Base-by-base conservation (phyloP, 2,329 filamentous ascomycete species). In the Nothopassalora personata region DNA sequence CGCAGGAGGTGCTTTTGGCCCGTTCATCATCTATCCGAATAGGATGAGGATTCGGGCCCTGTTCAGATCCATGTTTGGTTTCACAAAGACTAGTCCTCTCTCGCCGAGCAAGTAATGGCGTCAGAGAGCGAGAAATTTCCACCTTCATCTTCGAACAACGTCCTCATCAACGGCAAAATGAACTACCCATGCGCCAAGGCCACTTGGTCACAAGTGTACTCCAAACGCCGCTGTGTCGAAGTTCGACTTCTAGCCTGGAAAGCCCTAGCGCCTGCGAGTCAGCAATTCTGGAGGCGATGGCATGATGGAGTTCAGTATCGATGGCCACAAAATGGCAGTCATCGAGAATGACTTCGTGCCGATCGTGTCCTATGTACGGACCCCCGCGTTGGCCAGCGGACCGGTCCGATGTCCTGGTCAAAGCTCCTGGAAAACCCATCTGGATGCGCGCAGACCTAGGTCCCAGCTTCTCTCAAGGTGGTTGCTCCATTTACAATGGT, bases 381-480 rank as follows among this genome's bases (percentile, higher is more conserved):
- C 23, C 75, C 89, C 11, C 84, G 80, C 34, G 77, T 87, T 48
- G 82, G 81, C 46, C 84, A 86, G 66, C 70, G 76, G n/a, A n/a
- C n/a, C n/a, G n/a, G 61, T 72, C 70, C 62, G 79, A 81, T 61
- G 70, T 81, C 11, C 72, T 79, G 43, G 74, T 82, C 48, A 73
- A 77, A 19, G 69, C 67, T 3, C 62, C 57, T 28, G 66, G 66
- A 18, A 68, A 69, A 28, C 54, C 70, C 53, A 70, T 68, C 60
- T 76, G 74, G 73, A 75, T 76, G 73, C 71, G 75, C 58, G 63
- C 63, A 34, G 65, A 59, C 10, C 63, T 0, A 82, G 89, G 64
- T 85, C 87, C 0, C 86, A 89, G 73, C 86, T 90, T 72, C 71
- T 86, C 46, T 53, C 54, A 50, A 43, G 62, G 51, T 50, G 62